Evolutionary conservation across 345 rosid species (phyloP).

Genomic region (Syzygium aqueum): DNA sequence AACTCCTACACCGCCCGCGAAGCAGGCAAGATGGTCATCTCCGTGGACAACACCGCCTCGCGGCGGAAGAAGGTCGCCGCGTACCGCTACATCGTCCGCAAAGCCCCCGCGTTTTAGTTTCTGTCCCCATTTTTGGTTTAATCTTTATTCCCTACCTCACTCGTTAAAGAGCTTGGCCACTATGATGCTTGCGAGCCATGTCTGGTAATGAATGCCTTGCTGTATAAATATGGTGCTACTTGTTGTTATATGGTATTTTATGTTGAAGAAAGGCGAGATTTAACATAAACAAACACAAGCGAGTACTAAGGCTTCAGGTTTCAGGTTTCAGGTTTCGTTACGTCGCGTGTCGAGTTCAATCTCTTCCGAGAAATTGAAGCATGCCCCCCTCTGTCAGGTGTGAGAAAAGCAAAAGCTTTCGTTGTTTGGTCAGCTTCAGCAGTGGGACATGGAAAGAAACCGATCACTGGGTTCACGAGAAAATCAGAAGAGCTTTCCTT

Average conservation of each 20-base stretch:
- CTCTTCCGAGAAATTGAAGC: background rate
- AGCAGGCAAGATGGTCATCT: constrained; percentile 81
- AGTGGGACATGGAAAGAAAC: background rate
- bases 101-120: constrained; percentile 18
- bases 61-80: constrained; percentile 87
- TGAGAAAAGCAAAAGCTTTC: background rate
- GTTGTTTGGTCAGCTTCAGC: background rate
- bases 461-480: background rate
- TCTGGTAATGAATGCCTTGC: background rate
- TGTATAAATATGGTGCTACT: background rate
- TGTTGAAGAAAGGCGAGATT: background rate
- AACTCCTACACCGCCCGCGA: constrained; percentile 68
- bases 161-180: background rate
- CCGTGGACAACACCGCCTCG: constrained; percentile 78
- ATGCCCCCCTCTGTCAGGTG: background rate
- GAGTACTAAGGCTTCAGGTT: background rate
- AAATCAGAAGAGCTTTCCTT: background rate
- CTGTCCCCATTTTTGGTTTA: background rate
- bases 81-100: constrained; percentile 77
- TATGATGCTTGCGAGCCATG: background rate
- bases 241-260: background rate
- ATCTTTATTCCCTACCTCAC: background rate
- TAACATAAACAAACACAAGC: background rate
- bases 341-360: background rate
- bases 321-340: background rate